Base-by-base conservation (phyloP, 2,329 filamentous ascomycete species). In the Seiridium unicorne region DNA sequence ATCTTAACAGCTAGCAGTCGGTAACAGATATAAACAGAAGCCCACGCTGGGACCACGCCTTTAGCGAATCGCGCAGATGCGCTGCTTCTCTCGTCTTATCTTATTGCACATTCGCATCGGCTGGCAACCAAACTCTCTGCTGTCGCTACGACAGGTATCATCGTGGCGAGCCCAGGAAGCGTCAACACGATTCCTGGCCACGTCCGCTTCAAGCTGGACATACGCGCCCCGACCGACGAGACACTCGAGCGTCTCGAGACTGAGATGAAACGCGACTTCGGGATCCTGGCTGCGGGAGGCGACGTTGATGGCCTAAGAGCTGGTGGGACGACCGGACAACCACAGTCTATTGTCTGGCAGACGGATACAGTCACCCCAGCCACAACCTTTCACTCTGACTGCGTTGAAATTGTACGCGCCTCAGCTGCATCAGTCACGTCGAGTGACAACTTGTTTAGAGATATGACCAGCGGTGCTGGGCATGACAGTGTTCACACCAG, bases 11-110 rank as follows among this genome's bases (percentile, higher is more conserved):
- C 18, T 26, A 26, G 18, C 18, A 26, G 18, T 26, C 18, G 18
- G 18, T 26, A 26, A 26, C 18, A 26, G 2, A 26, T 26, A 26
- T 26, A 26, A 26, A 26, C 18, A 26, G 18, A 92, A 65, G 85
- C 84, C 5, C 90, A 93, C 69, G 91, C 90, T 0, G 90, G 90
- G 1, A 92, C 90, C 0, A 93, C 90, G 0, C 85, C 87, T 40
- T 85, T 91, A 53, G 75, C 79, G 44, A 82, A 85, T 59, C 83
- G 90, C 18, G 84, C 84, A 4, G 89, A 93, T 70, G 86, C 90
- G 2, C 76, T 92, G 51, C 83, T 90, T 40, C 83, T 85, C 6
- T 87, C 89, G 8, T n/a, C 48, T 5, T 26, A 51, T 6, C 26
- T 51, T n/a, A 51, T 51, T 35, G 48, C 31, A 6, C 7, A 31